A percentile compares a stretch with the other conserved stretches of the same genome.
phyloP scores from a whole-genome alignment of 768 basidiomycete genomes.

The Leccinum rimulosum region DNA sequence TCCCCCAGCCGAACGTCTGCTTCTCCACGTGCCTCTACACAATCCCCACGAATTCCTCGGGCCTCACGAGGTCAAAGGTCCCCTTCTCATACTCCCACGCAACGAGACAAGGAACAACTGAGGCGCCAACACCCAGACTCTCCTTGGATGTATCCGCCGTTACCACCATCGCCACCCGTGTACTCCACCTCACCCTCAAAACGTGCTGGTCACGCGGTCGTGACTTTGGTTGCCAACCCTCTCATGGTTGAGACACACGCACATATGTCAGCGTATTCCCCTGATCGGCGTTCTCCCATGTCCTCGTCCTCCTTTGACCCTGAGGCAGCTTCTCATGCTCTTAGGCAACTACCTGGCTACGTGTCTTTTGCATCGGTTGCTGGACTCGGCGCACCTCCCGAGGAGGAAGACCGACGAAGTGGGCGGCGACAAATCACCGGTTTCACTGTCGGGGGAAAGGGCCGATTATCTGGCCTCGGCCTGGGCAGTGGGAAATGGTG shows the following conservation, averaged over 20 bases:
- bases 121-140: slow-evolving; percentile 18
- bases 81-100: slow-evolving; percentile 22
- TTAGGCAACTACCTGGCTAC: slow-evolving; percentile 57
- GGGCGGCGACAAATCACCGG: slow-evolving; percentile 17
- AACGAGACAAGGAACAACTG: slow-evolving; percentile 10
- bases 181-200: slow-evolving; percentile 31
- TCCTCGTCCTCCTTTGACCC: slow-evolving; percentile 54
- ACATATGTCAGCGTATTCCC: slow-evolving; percentile 12
- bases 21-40: slow-evolving; percentile 4
- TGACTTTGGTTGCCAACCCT: slow-evolving; percentile 22
- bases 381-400: slow-evolving; percentile 62
- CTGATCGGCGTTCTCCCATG: slow-evolving; percentile 12
- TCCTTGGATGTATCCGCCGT: slow-evolving; percentile 28
- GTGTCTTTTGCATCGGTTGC: slow-evolving; percentile 67
- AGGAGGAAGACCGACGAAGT: slow-evolving; percentile 37
- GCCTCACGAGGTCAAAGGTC: slow-evolving; percentile 14
- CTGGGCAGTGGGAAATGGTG: slow-evolving; percentile 34
- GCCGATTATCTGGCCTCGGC: slow-evolving; percentile 24
- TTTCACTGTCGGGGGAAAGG: slow-evolving; percentile 18
- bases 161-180: slow-evolving; percentile 30
- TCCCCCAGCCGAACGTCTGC: slow-evolving; percentile 8
- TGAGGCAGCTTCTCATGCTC: slow-evolving; percentile 55
- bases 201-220: slow-evolving; percentile 20
- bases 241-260: slow-evolving; percentile 9
- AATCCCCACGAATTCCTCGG: slow-evolving; percentile 19